Evolutionary conservation across 768 basidiomycete genomes (phyloP).

Genomic region (Strobilomyces confusus): DNA sequence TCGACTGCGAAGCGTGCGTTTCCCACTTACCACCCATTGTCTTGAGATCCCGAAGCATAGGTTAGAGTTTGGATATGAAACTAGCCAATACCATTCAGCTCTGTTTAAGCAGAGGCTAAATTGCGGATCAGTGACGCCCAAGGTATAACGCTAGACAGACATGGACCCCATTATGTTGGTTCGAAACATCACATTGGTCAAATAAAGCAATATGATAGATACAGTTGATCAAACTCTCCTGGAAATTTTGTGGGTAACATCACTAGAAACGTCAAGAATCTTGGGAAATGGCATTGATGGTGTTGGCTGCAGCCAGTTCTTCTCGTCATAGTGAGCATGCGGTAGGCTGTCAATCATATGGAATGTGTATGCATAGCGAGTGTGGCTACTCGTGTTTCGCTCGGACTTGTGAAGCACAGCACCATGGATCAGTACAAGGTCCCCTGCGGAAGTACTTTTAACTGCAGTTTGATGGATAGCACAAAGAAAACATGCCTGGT

Average conservation of each 20-base stretch:
- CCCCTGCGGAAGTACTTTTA: slow-evolving; percentile 45
- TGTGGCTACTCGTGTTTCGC: slow-evolving; percentile 73
- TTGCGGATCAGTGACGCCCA: too few species aligned
- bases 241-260: background rate
- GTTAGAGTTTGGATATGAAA: too few species aligned
- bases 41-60: too few species aligned
- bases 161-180: too few species aligned
- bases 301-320: slow-evolving; percentile 96
- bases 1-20: too few species aligned
- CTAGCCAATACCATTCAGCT: too few species aligned
- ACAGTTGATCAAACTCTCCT: background rate
- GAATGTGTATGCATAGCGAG: slow-evolving; percentile 93
- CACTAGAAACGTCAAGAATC: slow-evolving; percentile 38
- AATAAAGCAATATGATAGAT: too few species aligned
- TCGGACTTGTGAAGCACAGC: slow-evolving; percentile 90
- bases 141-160: too few species aligned
- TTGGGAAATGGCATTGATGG: slow-evolving; percentile 74
- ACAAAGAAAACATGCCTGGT: slow-evolving; percentile 47
- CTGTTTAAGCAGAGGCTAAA: too few species aligned
- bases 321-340: slow-evolving; percentile 72
- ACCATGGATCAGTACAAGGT: slow-evolving; percentile 92
- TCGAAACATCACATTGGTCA: too few species aligned
- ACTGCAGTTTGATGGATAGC: background rate
- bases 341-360: slow-evolving; percentile 85
- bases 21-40: too few species aligned